Evolutionary conservation across 257 asterid genomes (phyloP), one percentile per base, ranked within the genome.

Genomic region (Penstemon newberryi): DNA sequence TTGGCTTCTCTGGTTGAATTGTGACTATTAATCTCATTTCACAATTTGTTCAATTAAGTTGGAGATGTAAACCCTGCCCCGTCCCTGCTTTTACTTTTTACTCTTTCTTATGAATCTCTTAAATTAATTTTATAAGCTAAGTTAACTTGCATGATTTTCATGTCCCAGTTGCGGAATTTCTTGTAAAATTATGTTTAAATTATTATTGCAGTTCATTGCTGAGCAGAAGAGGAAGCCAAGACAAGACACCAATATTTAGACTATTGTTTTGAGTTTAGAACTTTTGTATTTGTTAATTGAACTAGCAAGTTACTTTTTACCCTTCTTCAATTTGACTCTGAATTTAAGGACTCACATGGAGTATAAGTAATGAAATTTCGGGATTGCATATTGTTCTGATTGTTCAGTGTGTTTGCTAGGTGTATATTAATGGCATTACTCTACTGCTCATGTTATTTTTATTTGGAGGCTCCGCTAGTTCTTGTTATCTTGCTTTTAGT

Each of bases 341-440:
- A 49, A 69, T 47, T 49, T 70, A 7, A 7, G 39, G 47, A 62
- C 39, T 25, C 63, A 10, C 52, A 42, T 67, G 63, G 63, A 42
- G 6, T 63, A 15, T 45, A 69, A 54, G 70, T 60, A 60, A 63
- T 71, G 65, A 64, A 56, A 52, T 56, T 64, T 72, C 46, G 63
- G 41, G 55, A 56, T 72, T 72, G 65, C 65, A 45, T 13, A 51
- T 44, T 25, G 40, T 42, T 53, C 25, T 41, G 5, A 41, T 53
- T 18, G 12, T 36, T 66, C 63, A 66, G 2, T 66, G 11, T 9
- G 11, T 40, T 66, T 66, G 4, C 13, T 60, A 13, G 38, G 13
- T 56, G 6, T 36, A 41, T 44, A 5, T 45, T 63, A 2, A 7
- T 12, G 45, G 33, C 56, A 46, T 33, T 43, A 43, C 13, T 7